phyloP scores from a whole-genome alignment of 2,329 filamentous ascomycete genomes.

The Penicillium thymicola region DNA sequence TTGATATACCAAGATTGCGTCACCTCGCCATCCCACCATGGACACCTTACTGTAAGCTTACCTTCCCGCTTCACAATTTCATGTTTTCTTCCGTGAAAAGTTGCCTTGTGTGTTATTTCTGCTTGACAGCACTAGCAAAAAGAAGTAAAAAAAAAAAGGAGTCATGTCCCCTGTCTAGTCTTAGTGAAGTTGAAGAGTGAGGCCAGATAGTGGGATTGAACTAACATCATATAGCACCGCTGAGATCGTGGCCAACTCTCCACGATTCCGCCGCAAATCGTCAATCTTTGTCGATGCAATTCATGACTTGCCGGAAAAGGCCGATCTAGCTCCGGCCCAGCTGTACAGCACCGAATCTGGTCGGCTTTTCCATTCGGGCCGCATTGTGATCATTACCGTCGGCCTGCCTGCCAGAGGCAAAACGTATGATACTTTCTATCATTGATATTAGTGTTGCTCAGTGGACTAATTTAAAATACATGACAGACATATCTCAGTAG shows the following conservation, averaged over 20 bases:
- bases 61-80: background rate
- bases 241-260: conserved; percentile 86
- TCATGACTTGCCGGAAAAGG: conserved; percentile 82
- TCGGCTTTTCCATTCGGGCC: conserved; percentile 90
- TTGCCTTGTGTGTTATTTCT: background rate
- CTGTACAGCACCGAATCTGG: conserved; percentile 98
- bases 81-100: background rate
- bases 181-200: background rate
- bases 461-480: conserved; percentile 5
- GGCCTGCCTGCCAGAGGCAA: conserved; percentile 93
- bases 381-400: conserved; percentile 96
- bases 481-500: conserved; percentile 84
- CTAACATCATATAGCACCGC: conserved; percentile 63
- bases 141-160: background rate
- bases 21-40: conserved; percentile 33
- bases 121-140: background rate
- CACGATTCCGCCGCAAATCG: conserved; percentile 84
- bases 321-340: conserved; percentile 87
- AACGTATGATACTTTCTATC: conserved; percentile 59
- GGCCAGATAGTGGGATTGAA: conserved; percentile 10
- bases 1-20: background rate
- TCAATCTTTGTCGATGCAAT: conserved; percentile 97
- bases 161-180: background rate
- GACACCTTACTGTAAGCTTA: conserved; percentile 48
- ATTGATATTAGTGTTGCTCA: background rate